Percentiles rank a stretch among this genome's conserved stretches.
Evolutionary conservation across 2,329 filamentous ascomycete species (phyloP).

Genomic region (Nemania bipapillata): DNA sequence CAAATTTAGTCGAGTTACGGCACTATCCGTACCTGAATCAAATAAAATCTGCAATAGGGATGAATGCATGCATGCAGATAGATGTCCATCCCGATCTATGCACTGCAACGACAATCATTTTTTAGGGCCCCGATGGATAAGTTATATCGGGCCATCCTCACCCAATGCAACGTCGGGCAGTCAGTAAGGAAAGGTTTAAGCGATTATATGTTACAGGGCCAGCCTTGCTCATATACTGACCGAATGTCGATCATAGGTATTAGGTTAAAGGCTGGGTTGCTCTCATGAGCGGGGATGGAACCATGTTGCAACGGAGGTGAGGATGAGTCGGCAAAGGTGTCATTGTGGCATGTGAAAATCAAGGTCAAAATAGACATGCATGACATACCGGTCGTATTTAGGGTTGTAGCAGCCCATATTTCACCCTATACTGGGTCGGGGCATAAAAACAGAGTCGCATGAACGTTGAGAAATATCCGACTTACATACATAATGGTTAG

Average conservation of each 20-base stretch:
- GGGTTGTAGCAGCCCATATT: background rate
- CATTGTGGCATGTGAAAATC: conserved; percentile 11
- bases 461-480: background rate
- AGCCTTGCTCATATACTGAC: background rate
- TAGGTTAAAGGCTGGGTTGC: background rate
- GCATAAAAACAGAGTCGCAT: background rate
- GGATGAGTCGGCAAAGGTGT: background rate
- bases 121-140: background rate
- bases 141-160: background rate
- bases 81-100: conserved; percentile 8
- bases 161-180: conserved; percentile 7
- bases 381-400: conserved; percentile 1
- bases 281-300: conserved; percentile 11
- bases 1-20: conserved; percentile 12
- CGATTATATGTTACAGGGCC: background rate
- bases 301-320: background rate
- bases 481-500: background rate
- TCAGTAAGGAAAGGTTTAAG: background rate
- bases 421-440: background rate
- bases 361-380: conserved; percentile 9
- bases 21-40: conserved; percentile 11
- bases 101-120: conserved; percentile 19
- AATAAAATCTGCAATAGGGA: background rate
- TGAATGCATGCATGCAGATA: conserved; percentile 13
- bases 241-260: conserved; percentile 13